These are phyloP conservation scores for Nigrospora oryzae DNA, from an alignment of 2,329 filamentous ascomycete genomes.

Conservation along the genomic window DNA sequence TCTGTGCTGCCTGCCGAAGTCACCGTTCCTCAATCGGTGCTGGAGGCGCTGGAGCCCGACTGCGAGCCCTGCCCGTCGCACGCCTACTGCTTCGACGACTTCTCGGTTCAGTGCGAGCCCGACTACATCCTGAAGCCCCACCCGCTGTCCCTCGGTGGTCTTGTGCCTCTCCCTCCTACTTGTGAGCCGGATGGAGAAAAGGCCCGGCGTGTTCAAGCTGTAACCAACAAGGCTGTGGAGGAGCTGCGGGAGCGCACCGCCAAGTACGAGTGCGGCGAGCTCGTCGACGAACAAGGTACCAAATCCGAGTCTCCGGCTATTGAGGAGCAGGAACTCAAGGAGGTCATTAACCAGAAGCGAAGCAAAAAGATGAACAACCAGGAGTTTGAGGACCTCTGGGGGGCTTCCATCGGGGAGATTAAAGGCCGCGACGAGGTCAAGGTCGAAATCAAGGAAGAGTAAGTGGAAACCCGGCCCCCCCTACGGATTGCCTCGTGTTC, in stretches of 20 bases:
- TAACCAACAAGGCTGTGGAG: constrained; percentile 82
- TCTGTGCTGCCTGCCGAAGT: constrained; percentile 39
- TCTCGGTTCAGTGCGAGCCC: constrained; percentile 71
- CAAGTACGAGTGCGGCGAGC: constrained; percentile 81
- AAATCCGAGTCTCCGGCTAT: constrained; percentile 49
- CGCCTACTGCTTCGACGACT: constrained; percentile 76
- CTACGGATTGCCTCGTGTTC: constrained; percentile 21
- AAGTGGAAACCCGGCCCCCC: constrained; percentile 6
- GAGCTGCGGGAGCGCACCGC: constrained; percentile 78
- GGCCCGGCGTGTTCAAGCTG: constrained; percentile 73
- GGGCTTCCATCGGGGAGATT: constrained; percentile 65
- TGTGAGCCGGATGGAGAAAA: constrained; percentile 96
- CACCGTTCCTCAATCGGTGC: constrained; percentile 64
- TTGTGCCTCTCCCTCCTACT: constrained; percentile 78
- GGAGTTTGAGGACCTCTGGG: constrained; percentile 88
- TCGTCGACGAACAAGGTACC: constrained; percentile 52
- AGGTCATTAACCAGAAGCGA: constrained; percentile 64
- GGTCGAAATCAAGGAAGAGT: constrained; percentile 39
- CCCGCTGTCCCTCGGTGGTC: constrained; percentile 70
- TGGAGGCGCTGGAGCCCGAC: constrained; percentile 62
- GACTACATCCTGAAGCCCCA: constrained; percentile 83
- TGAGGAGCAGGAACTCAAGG: constrained; percentile 67
- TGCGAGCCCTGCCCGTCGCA: constrained; percentile 89
- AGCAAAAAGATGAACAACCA: constrained; percentile 76
- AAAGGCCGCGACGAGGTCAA: constrained; percentile 53